Base-by-base conservation (phyloP, 495 filamentous ascomycete genomes). In the Bathelium albidoporum region DNA sequence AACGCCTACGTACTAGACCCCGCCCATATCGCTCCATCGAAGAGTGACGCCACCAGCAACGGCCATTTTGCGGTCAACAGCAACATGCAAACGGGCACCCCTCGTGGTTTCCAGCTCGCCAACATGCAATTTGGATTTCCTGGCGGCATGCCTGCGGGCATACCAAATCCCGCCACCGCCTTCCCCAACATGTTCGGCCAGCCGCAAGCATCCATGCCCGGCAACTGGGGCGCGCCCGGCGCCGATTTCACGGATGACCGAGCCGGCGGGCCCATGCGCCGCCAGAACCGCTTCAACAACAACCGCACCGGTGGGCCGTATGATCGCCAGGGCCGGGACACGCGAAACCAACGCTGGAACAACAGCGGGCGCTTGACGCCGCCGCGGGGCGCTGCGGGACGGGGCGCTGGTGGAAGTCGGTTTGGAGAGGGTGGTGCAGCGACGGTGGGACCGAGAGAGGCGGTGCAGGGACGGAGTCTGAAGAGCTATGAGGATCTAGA, bases 401-500 rank as follows among this genome's bases (percentile, higher is more conserved):
- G 72, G 49, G 68, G 73, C 22, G 71, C 58, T 59, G 72, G 66
- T 39, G 60, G 74, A 45, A 32, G 64, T 73, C 36, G 81, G 76
- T 61, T 72, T 77, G 14, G 75, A 73, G 60, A 76, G 73, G 32
- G 85, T 80, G 82, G 83, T 59, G 84, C 85, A 2, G 87, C 87
- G 53, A 84, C 87, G 1, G 84, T 91, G 65, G 89, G 88, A 1
- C 91, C 91, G 2, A 78, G 87, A 18, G 90, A 95, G 75, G 89
- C 92, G 0, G 89, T 95, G 1, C 87, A 91, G 66, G 94, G 95
- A 2, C 83, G 94, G 53, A 95, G 88, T 45, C 71, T 98, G 36
- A 96, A 94, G 80, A 95, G 89, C 73, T 98, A 98, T 74, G 95
- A 97, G 74, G 94, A 98, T 75, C 77, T 98, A 1, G 94, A 98